Evolutionary conservation across 2,329 filamentous ascomycete species (phyloP).

Genomic region (Thermoascus crustaceus): DNA sequence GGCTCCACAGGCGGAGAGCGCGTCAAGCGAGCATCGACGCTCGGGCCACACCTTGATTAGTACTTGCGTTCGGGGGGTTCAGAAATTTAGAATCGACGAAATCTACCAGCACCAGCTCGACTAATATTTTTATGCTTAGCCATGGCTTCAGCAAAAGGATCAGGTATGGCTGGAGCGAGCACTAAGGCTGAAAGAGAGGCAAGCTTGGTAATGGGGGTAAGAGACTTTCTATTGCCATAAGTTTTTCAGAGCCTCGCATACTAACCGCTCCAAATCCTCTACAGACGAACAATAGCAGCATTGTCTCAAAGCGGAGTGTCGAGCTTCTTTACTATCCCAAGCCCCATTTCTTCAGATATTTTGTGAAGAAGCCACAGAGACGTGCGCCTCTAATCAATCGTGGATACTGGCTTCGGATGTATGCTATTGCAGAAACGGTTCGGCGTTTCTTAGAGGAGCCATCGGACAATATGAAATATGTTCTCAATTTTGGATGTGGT

Average conservation of each 20-base stretch:
- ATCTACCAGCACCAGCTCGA: too few species aligned
- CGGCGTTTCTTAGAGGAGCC: constrained; percentile 59
- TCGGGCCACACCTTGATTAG: constrained; percentile 33
- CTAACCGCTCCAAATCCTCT: constrained; percentile 7
- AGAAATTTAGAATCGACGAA: neutral
- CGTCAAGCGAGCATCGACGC: constrained; percentile 25
- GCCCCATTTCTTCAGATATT: constrained; percentile 77
- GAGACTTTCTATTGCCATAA: constrained; percentile 16
- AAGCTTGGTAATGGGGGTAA: constrained; percentile 47
- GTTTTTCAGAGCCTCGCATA: neutral
- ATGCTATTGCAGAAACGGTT: constrained; percentile 68
- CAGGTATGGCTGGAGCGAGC: constrained; percentile 11
- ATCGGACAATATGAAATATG: constrained; percentile 54
- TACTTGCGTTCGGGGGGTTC: constrained; percentile 5
- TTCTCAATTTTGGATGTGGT: constrained; percentile 82
- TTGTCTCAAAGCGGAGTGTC: constrained; percentile 88
- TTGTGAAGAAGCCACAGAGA: constrained; percentile 74
- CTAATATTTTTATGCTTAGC: too few species aligned
- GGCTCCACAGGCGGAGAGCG: constrained; percentile 13
- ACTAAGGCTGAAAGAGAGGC: constrained; percentile 37
- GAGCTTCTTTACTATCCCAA: constrained; percentile 78
- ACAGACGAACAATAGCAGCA: constrained; percentile 83
- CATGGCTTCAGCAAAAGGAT: constrained; percentile 4
- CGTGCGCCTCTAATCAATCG: constrained; percentile 84
- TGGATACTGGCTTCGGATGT: constrained; percentile 79